Percentiles rank a stretch among this genome's conserved stretches.
Conservation (phyloP, 75 land plant genomes). For the Selaginella tamariscina region DNA sequence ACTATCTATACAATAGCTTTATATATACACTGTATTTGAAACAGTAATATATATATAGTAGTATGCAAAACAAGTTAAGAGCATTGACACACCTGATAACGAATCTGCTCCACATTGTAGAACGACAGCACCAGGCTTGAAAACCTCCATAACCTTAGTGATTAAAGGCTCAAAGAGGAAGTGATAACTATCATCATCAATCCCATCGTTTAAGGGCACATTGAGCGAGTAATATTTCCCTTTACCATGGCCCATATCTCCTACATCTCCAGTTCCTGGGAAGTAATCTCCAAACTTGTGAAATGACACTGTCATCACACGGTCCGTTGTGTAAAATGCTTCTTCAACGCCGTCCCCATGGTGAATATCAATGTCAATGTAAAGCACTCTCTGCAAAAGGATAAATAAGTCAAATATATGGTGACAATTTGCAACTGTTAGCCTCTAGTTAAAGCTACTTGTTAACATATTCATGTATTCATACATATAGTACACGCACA, state of each 20-base stretch:
- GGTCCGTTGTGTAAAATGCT: slow-evolving; percentile 42
- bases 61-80: too few relatives aligned
- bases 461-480: too few relatives aligned
- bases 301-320: slow-evolving; percentile 9
- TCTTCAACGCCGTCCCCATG: slow-evolving; percentile 67
- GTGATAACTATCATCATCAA: slow-evolving; percentile 13
- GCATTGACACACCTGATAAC: too few relatives aligned
- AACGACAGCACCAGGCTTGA: slow-evolving; percentile 6
- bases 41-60: too few relatives aligned
- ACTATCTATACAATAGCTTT: too few relatives aligned
- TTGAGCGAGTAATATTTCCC: slow-evolving; percentile 8
- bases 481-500: too few relatives aligned
- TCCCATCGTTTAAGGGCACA: slow-evolving; percentile 3
- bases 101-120: slow-evolving; percentile 9
- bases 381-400: slow-evolving; percentile 35
- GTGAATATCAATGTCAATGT: slow-evolving; percentile 53
- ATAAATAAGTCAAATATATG: background rate
- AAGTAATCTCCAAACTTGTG: slow-evolving; percentile 14
- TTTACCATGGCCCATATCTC: slow-evolving; percentile 9
- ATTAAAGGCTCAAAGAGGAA: slow-evolving; percentile 52
- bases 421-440: too few relatives aligned
- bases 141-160: slow-evolving; percentile 13
- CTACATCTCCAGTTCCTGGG: slow-evolving; percentile 2
- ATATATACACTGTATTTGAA: too few relatives aligned
- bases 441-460: too few relatives aligned